These are phyloP conservation scores for Talaromyces stipitatus DNA, from an alignment of 495 filamentous ascomycete genomes.

Conservation along the genomic window DNA sequence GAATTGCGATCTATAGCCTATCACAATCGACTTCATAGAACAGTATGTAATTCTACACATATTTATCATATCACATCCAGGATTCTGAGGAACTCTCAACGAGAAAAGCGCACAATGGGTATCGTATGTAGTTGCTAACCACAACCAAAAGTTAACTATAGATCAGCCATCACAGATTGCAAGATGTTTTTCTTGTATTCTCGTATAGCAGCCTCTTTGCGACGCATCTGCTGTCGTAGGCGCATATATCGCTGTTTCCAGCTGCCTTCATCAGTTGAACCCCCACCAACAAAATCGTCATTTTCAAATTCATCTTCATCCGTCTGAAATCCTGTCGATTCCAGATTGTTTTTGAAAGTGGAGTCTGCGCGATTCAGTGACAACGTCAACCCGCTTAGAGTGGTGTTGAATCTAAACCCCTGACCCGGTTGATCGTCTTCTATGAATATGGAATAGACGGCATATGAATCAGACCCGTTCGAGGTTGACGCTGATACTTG, in stretches of 20 bases:
- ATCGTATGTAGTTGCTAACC: constrained; percentile 1
- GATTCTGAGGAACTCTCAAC: too few species aligned
- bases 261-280: constrained; percentile 20
- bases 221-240: constrained; percentile 42
- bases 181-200: constrained; percentile 47
- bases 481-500: constrained; percentile 11
- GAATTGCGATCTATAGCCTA: neutral
- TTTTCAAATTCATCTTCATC: constrained; percentile 14
- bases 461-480: neutral
- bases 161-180: constrained; percentile 49
- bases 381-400: constrained; percentile 16
- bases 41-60: neutral
- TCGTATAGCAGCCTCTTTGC: constrained; percentile 41
- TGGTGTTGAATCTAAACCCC: constrained; percentile 23
- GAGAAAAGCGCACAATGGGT: neutral
- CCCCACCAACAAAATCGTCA: constrained; percentile 25
- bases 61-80: neutral
- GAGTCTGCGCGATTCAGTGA: constrained; percentile 7
- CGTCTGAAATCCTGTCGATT: neutral
- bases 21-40: neutral
- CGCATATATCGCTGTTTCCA: constrained; percentile 41
- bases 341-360: neutral
- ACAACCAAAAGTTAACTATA: constrained; percentile 16
- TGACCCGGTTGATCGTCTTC: constrained; percentile 21
- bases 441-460: constrained; percentile 1